phyloP scores from a whole-genome alignment of 2,329 filamentous ascomycete genomes.

The Pyricularia sp. region DNA sequence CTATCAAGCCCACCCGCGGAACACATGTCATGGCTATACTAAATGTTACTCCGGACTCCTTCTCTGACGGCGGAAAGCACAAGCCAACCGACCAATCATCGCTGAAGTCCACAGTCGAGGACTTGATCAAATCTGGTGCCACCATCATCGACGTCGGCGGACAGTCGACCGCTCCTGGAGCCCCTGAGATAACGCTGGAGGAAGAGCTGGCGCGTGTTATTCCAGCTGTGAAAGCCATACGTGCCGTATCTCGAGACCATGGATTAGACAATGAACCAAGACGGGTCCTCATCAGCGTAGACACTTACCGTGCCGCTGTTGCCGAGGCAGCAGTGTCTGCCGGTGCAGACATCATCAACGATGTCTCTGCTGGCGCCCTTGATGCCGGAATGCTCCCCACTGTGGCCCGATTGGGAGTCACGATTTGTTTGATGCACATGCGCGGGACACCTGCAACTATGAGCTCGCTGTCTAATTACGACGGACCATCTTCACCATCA shows the following conservation, averaged over 20 bases:
- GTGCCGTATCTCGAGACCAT: conserved; percentile 50
- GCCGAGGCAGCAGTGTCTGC: conserved; percentile 66
- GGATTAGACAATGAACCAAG: background rate
- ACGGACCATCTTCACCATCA: background rate
- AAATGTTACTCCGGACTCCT: conserved; percentile 92
- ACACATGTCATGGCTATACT: conserved; percentile 90
- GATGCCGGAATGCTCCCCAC: conserved; percentile 77
- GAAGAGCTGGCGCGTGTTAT: conserved; percentile 74
- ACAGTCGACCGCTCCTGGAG: conserved; percentile 79
- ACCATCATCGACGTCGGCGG: conserved; percentile 88
- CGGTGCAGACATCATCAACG: conserved; percentile 90
- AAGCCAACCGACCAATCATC: conserved; percentile 29
- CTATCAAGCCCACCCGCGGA: conserved; percentile 45
- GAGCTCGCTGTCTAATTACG: conserved; percentile 58
- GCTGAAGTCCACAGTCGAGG: conserved; percentile 48
- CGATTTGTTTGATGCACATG: conserved; percentile 87
- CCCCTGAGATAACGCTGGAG: conserved; percentile 55
- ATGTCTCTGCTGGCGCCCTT: conserved; percentile 74
- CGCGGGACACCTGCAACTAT: conserved; percentile 80
- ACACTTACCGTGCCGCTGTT: conserved; percentile 84
- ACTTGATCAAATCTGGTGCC: conserved; percentile 60
- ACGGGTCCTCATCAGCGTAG: conserved; percentile 67
- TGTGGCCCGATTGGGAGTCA: conserved; percentile 67
- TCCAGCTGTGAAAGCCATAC: conserved; percentile 68
- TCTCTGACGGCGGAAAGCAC: conserved; percentile 79